Evolutionary conservation across 192 early-diverging fungal genomes (phyloP).

Genomic region (Podila clonocystis): DNA sequence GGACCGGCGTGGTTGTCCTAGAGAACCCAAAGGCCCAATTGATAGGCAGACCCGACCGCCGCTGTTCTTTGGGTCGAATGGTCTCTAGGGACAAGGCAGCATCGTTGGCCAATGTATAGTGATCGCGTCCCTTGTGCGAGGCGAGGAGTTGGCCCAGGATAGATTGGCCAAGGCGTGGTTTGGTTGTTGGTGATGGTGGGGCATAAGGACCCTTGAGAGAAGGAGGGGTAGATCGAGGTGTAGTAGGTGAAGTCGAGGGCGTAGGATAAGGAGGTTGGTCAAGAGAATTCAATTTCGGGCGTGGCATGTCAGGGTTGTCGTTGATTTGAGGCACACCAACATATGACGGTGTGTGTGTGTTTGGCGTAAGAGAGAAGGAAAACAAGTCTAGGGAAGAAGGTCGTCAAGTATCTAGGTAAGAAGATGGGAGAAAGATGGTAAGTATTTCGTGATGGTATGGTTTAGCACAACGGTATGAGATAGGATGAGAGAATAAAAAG

Average conservation of each 20-base stretch:
- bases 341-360: too few species aligned
- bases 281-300: constrained; percentile 17
- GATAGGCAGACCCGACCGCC: constrained; percentile 31
- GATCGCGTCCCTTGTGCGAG: constrained; percentile 26
- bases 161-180: constrained; percentile 24
- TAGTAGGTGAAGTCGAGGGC: constrained; percentile 29
- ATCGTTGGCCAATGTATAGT: constrained; percentile 19
- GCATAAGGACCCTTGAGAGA: background rate
- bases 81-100: constrained; percentile 30
- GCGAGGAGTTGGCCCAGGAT: constrained; percentile 41
- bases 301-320: background rate
- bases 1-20: constrained; percentile 7
- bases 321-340: too few species aligned
- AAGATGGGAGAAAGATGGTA: background rate
- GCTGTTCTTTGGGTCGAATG: constrained; percentile 39
- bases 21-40: constrained; percentile 21
- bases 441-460: background rate
- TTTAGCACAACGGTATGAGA: background rate
- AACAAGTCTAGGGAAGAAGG: too few species aligned
- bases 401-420: background rate
- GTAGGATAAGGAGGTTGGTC: constrained; percentile 32
- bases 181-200: constrained; percentile 7
- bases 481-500: background rate
- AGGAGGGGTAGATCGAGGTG: constrained; percentile 4
- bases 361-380: too few species aligned